phyloP scores from a whole-genome alignment of 495 filamentous ascomycete species.

The Penicillium atrosanguineum region DNA sequence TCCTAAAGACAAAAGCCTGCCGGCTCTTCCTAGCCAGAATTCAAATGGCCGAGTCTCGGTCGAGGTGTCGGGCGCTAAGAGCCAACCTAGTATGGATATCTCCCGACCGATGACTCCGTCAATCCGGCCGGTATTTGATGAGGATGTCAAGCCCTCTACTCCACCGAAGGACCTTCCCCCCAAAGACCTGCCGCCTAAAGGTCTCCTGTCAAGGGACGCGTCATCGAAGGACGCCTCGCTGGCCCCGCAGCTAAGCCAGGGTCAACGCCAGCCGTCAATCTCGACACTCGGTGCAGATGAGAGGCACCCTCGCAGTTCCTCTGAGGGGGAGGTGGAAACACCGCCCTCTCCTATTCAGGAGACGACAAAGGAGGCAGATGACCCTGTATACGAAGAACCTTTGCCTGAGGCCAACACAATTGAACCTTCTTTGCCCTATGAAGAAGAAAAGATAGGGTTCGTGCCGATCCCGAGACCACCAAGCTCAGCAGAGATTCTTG shows the following conservation, averaged over 20 bases:
- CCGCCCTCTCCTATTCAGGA: slow-evolving; percentile 18
- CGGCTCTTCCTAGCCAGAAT: slow-evolving; percentile 1
- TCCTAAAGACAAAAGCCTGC: slow-evolving; percentile 4
- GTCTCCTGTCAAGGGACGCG: not conserved
- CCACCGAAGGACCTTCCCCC: slow-evolving; percentile 4
- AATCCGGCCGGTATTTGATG: slow-evolving; percentile 18
- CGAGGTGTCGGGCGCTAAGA: not conserved
- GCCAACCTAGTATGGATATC: not conserved
- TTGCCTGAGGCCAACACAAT: not conserved
- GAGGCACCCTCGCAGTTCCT: not conserved
- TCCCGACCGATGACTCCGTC: slow-evolving; percentile 4
- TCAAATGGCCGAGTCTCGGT: not conserved
- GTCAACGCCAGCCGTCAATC: slow-evolving; percentile 17
- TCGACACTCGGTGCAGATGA: slow-evolving; percentile 23
- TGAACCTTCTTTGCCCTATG: slow-evolving; percentile 1
- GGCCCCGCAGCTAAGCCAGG: not conserved
- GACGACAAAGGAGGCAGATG: not conserved
- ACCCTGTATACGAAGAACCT: slow-evolving; percentile 3
- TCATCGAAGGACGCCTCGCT: not conserved
- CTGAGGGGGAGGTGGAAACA: slow-evolving; percentile 1
- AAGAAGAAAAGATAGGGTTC: not conserved
- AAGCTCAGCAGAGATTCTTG: slow-evolving; percentile 20
- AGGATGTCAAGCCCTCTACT: slow-evolving; percentile 6
- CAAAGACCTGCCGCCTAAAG: not conserved
- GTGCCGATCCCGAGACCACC: not conserved